Percentiles rank a stretch among this genome's conserved stretches.
phyloP scores from a whole-genome alignment of 2,329 filamentous ascomycete genomes.

The Cytospora leucostoma region DNA sequence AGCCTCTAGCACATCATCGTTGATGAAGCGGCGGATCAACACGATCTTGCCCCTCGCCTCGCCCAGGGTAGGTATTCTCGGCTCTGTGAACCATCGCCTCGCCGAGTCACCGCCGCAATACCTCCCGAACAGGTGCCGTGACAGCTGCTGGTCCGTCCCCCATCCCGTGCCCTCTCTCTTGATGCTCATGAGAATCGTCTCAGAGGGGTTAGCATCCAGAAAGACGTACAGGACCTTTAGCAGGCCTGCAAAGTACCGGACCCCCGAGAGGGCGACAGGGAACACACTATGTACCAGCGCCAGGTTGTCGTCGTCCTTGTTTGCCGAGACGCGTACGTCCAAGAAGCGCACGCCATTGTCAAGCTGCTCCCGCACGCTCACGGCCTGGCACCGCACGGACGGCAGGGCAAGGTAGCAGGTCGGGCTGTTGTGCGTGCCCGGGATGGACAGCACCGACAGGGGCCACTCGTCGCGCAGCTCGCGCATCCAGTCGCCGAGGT shows the following conservation, averaged over 20 bases:
- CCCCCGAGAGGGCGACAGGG: conserved; percentile 80
- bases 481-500: conserved; percentile 78
- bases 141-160: conserved; percentile 77
- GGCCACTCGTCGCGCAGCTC: conserved; percentile 70
- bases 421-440: conserved; percentile 93
- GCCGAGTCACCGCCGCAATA: conserved; percentile 60
- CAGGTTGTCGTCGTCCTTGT: conserved; percentile 62
- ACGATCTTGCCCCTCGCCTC: conserved; percentile 81
- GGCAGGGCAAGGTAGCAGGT: conserved; percentile 83
- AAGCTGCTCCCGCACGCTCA: conserved; percentile 74
- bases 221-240: conserved; percentile 73
- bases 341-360: conserved; percentile 91
- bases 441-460: conserved; percentile 81
- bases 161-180: conserved; percentile 89
- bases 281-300: conserved; percentile 88
- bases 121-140: conserved; percentile 69
- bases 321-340: conserved; percentile 74
- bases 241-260: conserved; percentile 75
- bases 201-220: conserved; percentile 73
- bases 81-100: conserved; percentile 74
- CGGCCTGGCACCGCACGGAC: conserved; percentile 90
- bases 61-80: conserved; percentile 75
- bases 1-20: conserved; percentile 57
- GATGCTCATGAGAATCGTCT: conserved; percentile 81
- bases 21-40: conserved; percentile 75